Percentiles rank a stretch among this genome's conserved stretches.
These are phyloP conservation scores for Postia placenta DNA, from an alignment of 768 basidiomycete species.

Conservation along the genomic window DNA sequence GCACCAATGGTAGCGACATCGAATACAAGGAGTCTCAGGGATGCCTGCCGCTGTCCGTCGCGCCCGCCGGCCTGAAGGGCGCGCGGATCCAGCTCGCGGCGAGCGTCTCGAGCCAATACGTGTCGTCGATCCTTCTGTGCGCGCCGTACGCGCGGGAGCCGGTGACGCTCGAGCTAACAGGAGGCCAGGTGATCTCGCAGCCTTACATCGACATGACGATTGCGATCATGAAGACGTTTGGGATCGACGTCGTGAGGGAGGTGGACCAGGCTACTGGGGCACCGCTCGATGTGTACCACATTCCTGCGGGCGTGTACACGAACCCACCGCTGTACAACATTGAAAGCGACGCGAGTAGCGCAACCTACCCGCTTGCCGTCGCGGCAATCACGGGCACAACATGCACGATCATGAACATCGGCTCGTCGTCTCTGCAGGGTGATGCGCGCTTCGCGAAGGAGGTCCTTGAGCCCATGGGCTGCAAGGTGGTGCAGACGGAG, in stretches of 20 bases:
- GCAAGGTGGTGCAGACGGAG: constrained; percentile 79
- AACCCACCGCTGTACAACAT: constrained; percentile 83
- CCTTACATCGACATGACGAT: constrained; percentile 99
- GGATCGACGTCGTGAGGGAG: constrained; percentile 67
- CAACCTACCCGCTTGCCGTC: constrained; percentile 95
- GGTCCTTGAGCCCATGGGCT: constrained; percentile 94
- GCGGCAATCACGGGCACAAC: constrained; percentile 97
- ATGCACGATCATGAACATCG: constrained; percentile 92
- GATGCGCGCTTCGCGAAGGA: constrained; percentile 93
- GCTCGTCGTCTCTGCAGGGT: constrained; percentile 88
- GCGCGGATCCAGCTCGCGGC: constrained; percentile 83
- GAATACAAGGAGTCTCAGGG: constrained; percentile 74
- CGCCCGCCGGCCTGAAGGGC: constrained; percentile 77
- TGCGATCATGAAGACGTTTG: constrained; percentile 95
- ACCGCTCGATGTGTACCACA: constrained; percentile 74
- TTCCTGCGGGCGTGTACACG: constrained; percentile 72
- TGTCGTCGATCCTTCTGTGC: constrained; percentile 93
- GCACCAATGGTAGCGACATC: constrained; percentile 73
- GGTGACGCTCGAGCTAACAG: constrained; percentile 85
- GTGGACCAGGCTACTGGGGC: constrained; percentile 53
- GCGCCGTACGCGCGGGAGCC: constrained; percentile 86
- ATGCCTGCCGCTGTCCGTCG: constrained; percentile 84
- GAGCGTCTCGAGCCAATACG: constrained; percentile 96
- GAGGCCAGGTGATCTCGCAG: constrained; percentile 95
- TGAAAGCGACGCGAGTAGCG: constrained; percentile 92